A percentile compares a stretch with the other conserved stretches of the same genome.
These are phyloP conservation scores for Kandelia obovata DNA, from an alignment of 345 rosid genomes.

Conservation along the genomic window DNA sequence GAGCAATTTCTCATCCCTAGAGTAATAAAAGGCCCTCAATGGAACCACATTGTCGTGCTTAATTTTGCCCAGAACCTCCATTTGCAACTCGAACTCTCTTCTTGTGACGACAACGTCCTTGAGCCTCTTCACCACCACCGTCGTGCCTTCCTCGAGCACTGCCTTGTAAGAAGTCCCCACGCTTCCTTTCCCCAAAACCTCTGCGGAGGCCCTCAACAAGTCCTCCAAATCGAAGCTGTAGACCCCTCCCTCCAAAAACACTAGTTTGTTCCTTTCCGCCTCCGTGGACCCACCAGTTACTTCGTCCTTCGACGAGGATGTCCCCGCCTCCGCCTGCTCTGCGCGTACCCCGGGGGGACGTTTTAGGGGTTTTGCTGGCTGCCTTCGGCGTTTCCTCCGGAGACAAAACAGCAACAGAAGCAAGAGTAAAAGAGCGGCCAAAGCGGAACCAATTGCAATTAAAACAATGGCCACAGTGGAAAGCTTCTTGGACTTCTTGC, in stretches of 20 bases:
- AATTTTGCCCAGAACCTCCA: conserved; percentile 70
- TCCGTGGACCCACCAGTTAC: conserved; percentile 55
- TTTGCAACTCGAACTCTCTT: conserved; percentile 74
- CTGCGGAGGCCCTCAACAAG: conserved; percentile 89
- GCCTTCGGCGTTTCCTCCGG: conserved; percentile 24
- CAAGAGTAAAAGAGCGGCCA: conserved; percentile 38
- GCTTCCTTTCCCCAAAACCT: conserved; percentile 92
- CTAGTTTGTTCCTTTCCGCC: conserved; percentile 30
- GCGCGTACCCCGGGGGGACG: conserved; percentile 19
- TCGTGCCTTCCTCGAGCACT: conserved; percentile 91
- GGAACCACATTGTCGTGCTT: conserved; percentile 83
- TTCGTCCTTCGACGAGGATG: conserved; percentile 62
- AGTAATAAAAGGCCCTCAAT: conserved; percentile 74
- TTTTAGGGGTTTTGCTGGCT: conserved; percentile 34
- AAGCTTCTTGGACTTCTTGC: conserved; percentile 49
- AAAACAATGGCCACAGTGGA: conserved; percentile 61
- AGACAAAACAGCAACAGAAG: conserved; percentile 54
- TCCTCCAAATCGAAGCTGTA: conserved; percentile 93
- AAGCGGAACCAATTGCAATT: conserved; percentile 51
- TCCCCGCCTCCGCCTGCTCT: conserved; percentile 32
- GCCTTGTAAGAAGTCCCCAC: conserved; percentile 97
- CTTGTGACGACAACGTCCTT: conserved; percentile 77
- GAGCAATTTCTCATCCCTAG: conserved; percentile 92
- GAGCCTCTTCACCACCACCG: conserved; percentile 87
- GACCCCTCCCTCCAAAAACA: conserved; percentile 82